These are phyloP conservation scores for Psilocybe sp. DNA, from an alignment of 768 basidiomycete genomes.

Conservation along the genomic window DNA sequence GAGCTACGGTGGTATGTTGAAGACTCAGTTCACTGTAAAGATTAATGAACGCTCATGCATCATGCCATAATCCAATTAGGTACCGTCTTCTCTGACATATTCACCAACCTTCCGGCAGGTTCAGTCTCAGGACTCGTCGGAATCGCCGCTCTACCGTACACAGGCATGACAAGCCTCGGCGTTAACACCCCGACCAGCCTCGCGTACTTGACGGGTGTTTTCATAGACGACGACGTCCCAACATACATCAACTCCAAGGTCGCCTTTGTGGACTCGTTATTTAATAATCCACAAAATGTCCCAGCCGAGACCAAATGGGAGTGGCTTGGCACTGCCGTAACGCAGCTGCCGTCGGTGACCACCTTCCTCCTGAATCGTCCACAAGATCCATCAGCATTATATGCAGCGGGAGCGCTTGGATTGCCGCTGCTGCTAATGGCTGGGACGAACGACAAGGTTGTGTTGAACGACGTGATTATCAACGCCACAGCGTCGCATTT, in stretches of 20 bases:
- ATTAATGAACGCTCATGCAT: too few relatives aligned
- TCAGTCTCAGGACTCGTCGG: conserved; percentile 27
- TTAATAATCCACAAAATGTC: conserved; percentile 22
- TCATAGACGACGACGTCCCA: conserved; percentile 19
- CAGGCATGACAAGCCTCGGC: conserved; percentile 17
- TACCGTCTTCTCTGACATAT: conserved; percentile 26
- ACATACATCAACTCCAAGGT: conserved; percentile 15
- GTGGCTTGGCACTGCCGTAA: conserved; percentile 20
- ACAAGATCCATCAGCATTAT: conserved; percentile 24
- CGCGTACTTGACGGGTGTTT: conserved; percentile 18
- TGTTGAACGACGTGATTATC: conserved; percentile 22
- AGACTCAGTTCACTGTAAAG: too few relatives aligned
- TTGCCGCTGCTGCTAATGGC: conserved; percentile 24
- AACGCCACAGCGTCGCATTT: conserved; percentile 27
- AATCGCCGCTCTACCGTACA: conserved; percentile 23
- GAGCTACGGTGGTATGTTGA: conserved; percentile 26
- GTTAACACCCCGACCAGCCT: conserved; percentile 20
- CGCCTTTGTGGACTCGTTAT: conserved; percentile 24
- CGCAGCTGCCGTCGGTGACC: conserved; percentile 17
- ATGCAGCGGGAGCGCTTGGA: conserved; percentile 21
- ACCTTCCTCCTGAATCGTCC: conserved; percentile 19
- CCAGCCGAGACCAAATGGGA: conserved; percentile 21
- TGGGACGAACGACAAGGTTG: conserved; percentile 24
- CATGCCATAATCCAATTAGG: conserved; percentile 9
- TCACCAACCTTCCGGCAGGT: conserved; percentile 20